Base-by-base conservation (phyloP, 164 flowering plant genomes). In the Piper longum region DNA sequence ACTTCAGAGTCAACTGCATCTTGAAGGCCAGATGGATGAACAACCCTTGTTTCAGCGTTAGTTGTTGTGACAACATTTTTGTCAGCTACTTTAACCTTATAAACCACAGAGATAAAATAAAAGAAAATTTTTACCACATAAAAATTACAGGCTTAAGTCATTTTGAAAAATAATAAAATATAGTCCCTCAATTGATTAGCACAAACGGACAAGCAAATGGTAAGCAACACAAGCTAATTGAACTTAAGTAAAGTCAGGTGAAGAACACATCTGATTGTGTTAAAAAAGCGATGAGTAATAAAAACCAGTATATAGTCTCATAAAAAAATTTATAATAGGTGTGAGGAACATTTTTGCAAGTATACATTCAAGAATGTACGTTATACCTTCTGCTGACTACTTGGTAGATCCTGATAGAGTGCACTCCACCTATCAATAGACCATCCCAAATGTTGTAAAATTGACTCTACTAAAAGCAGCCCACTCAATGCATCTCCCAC, bases 351-450 rank as follows among this genome's bases (percentile, higher is more conserved):
- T 6, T 3, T n/a, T n/a, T 7, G 52, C 45, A 41, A 40, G 17
- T 64, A 6, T 16, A 12, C 52, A 13, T 43, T 56, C 61, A 42
- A 17, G 60, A 43, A 26, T 26, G 45, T 17, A 18, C 17, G 59
- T n/a, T 4, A 52, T 61, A 86, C 97, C 96, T 93, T 93, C n/a
- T 86, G 84, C 69, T 88, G 96, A 73, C 86, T 84, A 69, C 99
- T 93, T 3, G 99, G 97, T 40, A 93, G 78, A 80, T 93, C 99
- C 63, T 78, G 75, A 72, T 93, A 90, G 57, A 93, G 85, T 43
- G 78, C 89, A 79, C 57, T 83, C 99, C 99, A 93, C 69, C 60
- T 78, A 26, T 83, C 74, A 41, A 88, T 76, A 62, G 97, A 82
- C 97, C 96, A 90, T 61, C 85, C 80, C 80, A 62, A 79, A 64